Percentiles rank a stretch among this genome's conserved stretches.
These are phyloP conservation scores for Podila epigama DNA, from an alignment of 192 early-diverging fungal species.

Conservation along the genomic window DNA sequence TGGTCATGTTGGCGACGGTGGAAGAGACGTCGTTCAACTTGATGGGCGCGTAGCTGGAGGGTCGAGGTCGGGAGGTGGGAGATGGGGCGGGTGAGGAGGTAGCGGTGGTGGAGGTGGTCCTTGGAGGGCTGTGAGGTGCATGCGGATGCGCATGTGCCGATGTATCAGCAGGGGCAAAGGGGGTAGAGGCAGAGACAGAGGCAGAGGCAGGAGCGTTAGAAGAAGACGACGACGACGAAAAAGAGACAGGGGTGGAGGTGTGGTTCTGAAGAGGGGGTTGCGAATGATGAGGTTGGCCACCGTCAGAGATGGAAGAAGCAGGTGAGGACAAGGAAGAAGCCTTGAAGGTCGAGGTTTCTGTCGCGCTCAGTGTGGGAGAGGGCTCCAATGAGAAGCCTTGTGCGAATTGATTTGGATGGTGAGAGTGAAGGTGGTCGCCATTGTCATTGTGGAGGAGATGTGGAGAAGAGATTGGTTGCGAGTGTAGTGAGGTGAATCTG, in stretches of 20 bases:
- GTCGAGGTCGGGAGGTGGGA: constrained; percentile 16
- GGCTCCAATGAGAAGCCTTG: constrained; percentile 15
- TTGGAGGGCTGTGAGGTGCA: constrained; percentile 25
- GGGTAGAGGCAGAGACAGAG: constrained; percentile 6
- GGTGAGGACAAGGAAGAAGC: constrained; percentile 21
- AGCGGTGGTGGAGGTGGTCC: constrained; percentile 10
- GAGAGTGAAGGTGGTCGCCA: background rate
- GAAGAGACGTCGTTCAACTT: constrained; percentile 36
- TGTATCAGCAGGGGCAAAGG: too few relatives aligned
- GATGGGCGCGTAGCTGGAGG: constrained; percentile 45
- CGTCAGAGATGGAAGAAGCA: constrained; percentile 26
- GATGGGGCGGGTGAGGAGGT: background rate
- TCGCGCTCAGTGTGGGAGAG: constrained; percentile 23
- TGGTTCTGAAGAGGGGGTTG: background rate
- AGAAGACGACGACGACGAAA: too few relatives aligned
- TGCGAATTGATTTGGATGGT: background rate
- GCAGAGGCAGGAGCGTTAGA: constrained; percentile 18
- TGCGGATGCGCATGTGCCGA: too few relatives aligned
- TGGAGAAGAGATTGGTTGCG: too few relatives aligned
- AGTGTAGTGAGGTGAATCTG: background rate
- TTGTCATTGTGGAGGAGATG: too few relatives aligned
- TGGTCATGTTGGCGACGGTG: constrained; percentile 35
- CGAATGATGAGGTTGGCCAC: background rate
- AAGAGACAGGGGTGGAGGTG: constrained; percentile 7
- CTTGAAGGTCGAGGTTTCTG: constrained; percentile 21